These are phyloP conservation scores for Agrocybe pediades DNA, from an alignment of 768 basidiomycete species.

Conservation along the genomic window DNA sequence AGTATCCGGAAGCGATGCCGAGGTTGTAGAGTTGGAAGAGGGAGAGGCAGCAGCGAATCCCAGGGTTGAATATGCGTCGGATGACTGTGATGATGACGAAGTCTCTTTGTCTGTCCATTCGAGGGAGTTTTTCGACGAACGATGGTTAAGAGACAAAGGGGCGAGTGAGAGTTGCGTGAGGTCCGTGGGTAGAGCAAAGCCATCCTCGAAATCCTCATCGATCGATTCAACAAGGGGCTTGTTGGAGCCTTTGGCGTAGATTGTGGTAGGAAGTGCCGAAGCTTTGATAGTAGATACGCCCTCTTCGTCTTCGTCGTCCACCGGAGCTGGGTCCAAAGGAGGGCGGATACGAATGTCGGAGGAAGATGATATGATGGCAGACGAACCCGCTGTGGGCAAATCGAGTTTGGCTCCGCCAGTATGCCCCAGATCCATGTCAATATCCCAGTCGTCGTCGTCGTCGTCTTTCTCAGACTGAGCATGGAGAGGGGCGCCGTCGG, in stretches of 20 bases:
- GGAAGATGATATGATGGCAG: conserved; percentile 33
- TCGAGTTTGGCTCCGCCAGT: conserved; percentile 53
- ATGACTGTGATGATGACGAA: conserved; percentile 83
- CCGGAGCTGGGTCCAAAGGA: conserved; percentile 47
- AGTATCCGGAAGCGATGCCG: conserved; percentile 67
- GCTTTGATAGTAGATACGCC: conserved; percentile 86
- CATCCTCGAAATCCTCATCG: conserved; percentile 85
- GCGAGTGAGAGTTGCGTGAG: conserved; percentile 82
- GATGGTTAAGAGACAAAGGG: conserved; percentile 73
- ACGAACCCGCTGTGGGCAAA: conserved; percentile 37
- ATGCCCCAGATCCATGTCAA: conserved; percentile 69
- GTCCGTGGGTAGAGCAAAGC: conserved; percentile 77
- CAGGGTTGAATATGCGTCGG: conserved; percentile 80
- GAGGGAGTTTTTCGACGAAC: conserved; percentile 79
- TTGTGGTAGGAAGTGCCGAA: conserved; percentile 39
- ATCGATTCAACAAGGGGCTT: conserved; percentile 39
- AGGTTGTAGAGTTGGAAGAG: conserved; percentile 72
- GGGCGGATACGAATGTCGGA: conserved; percentile 67
- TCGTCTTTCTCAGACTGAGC: conserved; percentile 66
- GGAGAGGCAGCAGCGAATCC: conserved; percentile 73
- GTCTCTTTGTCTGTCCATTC: conserved; percentile 88
- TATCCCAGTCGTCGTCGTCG: conserved; percentile 79
- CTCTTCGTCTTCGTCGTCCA: conserved; percentile 74
- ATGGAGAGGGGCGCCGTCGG: conserved; percentile 71
- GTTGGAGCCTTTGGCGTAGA: conserved; percentile 33